Evolutionary conservation across 208 protist species (phyloP), one percentile per base, ranked within the genome.

Genomic region (Trypanosoma mega): DNA sequence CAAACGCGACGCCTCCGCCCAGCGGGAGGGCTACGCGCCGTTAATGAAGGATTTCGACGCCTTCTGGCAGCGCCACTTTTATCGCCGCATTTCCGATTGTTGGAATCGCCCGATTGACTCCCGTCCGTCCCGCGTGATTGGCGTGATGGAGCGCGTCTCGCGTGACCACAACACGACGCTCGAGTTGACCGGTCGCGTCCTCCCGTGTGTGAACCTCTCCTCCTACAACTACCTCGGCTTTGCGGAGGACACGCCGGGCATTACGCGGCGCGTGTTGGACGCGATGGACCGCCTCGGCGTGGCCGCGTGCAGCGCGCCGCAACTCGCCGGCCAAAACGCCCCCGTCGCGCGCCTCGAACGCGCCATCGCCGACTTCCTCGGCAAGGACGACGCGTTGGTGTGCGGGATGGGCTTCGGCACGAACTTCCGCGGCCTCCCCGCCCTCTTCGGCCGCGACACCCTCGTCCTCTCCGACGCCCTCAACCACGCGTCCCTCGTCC

Each of bases 201-300:
- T 85, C 44, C 74, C 78, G 6, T 84, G 73, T 49, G 74, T 99
- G 36, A 99, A 99, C 80, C 69, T 99, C 26, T 90, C 86, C 18
- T 98, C 92, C 21, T 99, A 99, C 85, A 99, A 99, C 87, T 99
- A 99, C 83, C 86, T 99, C 0, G 98, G 97, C 36, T 99, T 99
- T 74, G 98, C 94, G 3, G 88, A 98, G 48, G 97, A 94, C 66
- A 79, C 87, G 20, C 80, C 80, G 33, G 76, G 68, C 51, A 88
- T 97, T 54, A 93, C 80, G 9, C 80, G 91, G 36, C 60, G 82
- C 11, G 87, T 97, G 11, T 59, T 96, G 3, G 81, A 96, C 29
- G 64, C 66, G 20, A 53, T 98, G n/a, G 73, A 94, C 20, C 62
- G 75, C 20, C 94, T 88, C 64, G 93, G 93, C 51, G 34, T 87